These are phyloP conservation scores for Parafenestella ontariensis DNA, from an alignment of 2,329 filamentous ascomycete species.

Conservation along the genomic window DNA sequence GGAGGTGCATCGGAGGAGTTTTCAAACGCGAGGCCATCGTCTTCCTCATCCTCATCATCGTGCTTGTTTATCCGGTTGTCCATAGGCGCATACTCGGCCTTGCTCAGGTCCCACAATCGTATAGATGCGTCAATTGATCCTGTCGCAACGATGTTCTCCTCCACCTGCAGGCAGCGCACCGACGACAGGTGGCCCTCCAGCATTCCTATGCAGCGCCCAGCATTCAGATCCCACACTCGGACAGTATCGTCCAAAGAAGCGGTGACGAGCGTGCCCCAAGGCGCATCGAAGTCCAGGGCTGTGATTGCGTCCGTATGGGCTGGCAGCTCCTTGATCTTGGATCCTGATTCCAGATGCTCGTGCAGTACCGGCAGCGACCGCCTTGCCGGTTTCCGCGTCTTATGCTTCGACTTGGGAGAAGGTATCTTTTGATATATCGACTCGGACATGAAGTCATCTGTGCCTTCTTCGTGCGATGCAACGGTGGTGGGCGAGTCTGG, in stretches of 20 bases:
- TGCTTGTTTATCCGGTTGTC: conserved; percentile 60
- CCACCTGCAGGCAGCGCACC: conserved; percentile 88
- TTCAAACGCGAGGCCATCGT: conserved; percentile 72
- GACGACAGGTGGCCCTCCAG: conserved; percentile 95
- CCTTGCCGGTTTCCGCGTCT: conserved; percentile 63
- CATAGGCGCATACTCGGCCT: conserved; percentile 80
- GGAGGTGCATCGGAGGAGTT: conserved; percentile 75
- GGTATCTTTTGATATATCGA: conserved; percentile 96
- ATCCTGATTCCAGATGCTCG: conserved; percentile 91
- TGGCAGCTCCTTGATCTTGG: conserved; percentile 84
- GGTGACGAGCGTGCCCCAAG: conserved; percentile 93
- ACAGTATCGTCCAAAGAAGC: conserved; percentile 93
- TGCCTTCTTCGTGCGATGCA: conserved; percentile 63
- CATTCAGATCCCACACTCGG: conserved; percentile 94
- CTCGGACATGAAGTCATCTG: conserved; percentile 86
- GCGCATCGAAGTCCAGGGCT: conserved; percentile 93
- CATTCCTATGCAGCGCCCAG: conserved; percentile 87
- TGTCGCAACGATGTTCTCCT: conserved; percentile 94
- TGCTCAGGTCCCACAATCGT: conserved; percentile 91
- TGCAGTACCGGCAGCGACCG: conserved; percentile 93
- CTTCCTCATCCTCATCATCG: conserved; percentile 51
- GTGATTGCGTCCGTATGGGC: conserved; percentile 90
- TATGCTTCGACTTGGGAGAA: conserved; percentile 59
- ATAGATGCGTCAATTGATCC: conserved; percentile 96
- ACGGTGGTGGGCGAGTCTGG: conserved; percentile 50